Evolutionary conservation across 2,329 filamentous ascomycete species (phyloP).

Genomic region (Ambrosiella beaveri): DNA sequence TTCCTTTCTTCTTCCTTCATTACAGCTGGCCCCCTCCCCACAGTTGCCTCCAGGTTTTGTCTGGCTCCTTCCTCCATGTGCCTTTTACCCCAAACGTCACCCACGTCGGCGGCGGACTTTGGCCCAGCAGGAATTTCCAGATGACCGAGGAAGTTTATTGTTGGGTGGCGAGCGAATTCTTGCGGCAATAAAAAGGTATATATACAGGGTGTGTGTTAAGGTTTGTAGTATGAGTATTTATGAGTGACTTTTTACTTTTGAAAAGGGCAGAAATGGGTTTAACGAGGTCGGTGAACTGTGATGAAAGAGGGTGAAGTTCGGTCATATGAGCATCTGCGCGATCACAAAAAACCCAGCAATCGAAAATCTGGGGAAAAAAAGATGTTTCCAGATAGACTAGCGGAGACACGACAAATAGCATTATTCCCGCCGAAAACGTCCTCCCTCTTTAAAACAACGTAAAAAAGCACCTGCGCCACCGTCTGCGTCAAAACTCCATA

Average conservation of each 20-base stretch:
- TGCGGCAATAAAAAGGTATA: neutral
- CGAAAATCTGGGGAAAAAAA: too few relatives aligned
- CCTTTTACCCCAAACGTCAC: conserved; percentile 2
- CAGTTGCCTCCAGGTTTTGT: neutral
- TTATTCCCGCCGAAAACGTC: neutral
- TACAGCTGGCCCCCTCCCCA: neutral
- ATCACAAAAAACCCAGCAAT: neutral
- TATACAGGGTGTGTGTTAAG: neutral
- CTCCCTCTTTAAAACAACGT: too few relatives aligned
- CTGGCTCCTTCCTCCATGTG: neutral
- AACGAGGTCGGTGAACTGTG: too few relatives aligned
- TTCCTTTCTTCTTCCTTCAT: neutral
- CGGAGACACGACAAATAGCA: too few relatives aligned
- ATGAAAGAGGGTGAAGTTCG: neutral
- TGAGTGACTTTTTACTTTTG: too few relatives aligned
- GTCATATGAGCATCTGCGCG: neutral
- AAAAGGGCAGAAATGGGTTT: too few relatives aligned
- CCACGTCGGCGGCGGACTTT: neutral
- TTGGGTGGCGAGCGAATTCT: neutral
- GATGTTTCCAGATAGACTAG: too few relatives aligned
- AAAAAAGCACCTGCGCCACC: too few relatives aligned
- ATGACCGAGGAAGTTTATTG: neutral
- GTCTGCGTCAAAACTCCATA: too few relatives aligned
- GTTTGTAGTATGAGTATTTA: neutral
- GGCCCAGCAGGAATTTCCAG: neutral